Percentiles rank a stretch among this genome's conserved stretches.
Evolutionary conservation across 169 alveolate genomes (phyloP).

Genomic region (Eimeria falciformis): DNA sequence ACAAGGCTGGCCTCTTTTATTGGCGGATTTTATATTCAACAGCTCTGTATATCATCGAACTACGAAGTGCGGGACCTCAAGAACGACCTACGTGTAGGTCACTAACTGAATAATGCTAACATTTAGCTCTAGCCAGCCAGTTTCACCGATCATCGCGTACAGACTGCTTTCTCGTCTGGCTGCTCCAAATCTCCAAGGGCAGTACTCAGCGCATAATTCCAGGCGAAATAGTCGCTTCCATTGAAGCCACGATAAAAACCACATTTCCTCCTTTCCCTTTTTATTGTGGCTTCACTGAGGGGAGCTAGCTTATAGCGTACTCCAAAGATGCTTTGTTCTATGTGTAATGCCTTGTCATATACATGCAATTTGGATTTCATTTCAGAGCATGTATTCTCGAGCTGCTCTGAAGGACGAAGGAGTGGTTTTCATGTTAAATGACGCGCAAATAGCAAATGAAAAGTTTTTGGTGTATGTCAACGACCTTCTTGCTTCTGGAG

Average conservation of each 20-base stretch:
- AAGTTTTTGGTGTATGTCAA: slow-evolving; percentile 94
- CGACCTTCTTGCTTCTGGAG: slow-evolving; percentile 95
- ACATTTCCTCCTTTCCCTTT: no score
- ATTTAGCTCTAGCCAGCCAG: no score
- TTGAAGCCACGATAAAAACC: no score
- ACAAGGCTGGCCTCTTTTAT: slow-evolving; percentile 94
- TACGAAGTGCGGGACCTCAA: slow-evolving; percentile 94
- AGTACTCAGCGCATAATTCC: no score
- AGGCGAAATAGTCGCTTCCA: no score
- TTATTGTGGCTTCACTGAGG: no score
- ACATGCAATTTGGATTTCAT: neutral
- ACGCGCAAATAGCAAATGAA: slow-evolving; percentile 94
- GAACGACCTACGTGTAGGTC: slow-evolving; percentile 90
- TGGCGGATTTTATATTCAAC: slow-evolving; percentile 89
- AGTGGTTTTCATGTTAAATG: slow-evolving; percentile 93
- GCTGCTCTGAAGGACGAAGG: slow-evolving; percentile 95
- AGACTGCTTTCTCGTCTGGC: no score
- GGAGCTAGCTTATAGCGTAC: no score
- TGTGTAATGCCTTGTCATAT: no score
- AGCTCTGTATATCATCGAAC: slow-evolving; percentile 86
- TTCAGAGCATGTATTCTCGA: slow-evolving; percentile 48
- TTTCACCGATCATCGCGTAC: no score
- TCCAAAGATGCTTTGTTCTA: neutral
- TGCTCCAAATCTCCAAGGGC: no score
- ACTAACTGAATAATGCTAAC: no score